phyloP scores from a whole-genome alignment of 208 protist genomes.

The Acanthamoeba royreba region DNA sequence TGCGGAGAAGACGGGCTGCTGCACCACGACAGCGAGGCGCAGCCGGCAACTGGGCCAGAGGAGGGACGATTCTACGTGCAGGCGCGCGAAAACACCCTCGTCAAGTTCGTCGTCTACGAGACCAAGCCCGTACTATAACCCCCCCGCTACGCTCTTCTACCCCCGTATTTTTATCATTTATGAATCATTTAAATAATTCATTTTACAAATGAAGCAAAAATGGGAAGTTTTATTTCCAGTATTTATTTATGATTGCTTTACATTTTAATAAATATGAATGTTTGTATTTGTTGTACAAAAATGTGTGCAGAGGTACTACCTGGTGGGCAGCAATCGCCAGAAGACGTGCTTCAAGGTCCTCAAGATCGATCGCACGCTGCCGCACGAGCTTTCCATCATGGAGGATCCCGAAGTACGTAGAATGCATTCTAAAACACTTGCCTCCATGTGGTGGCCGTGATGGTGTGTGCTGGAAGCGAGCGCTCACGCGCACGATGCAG shows the following conservation, averaged over 20 bases:
- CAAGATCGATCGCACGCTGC: slow-evolving; percentile 71
- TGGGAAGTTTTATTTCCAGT: no score
- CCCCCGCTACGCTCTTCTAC: not conserved
- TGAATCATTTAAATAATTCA: not conserved
- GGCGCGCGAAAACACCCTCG: not conserved
- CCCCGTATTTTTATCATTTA: no score
- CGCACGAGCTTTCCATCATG: slow-evolving; percentile 49
- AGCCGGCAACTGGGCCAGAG: no score
- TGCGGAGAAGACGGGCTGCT: no score
- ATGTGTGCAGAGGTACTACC: slow-evolving; percentile 62
- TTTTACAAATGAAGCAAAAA: no score
- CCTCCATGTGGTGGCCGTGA: not conserved
- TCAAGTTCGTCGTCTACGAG: slow-evolving; percentile 37
- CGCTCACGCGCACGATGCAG: not conserved
- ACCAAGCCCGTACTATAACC: not conserved
- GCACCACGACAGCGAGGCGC: no score
- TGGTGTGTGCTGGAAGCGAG: not conserved
- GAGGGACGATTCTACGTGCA: no score
- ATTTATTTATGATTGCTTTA: not conserved
- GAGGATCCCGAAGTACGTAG: slow-evolving; percentile 64
- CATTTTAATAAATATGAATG: no score
- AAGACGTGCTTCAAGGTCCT: slow-evolving; percentile 63
- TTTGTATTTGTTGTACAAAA: no score
- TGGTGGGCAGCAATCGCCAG: slow-evolving; percentile 61
- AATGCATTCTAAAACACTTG: no score